Evolutionary conservation across 176 grass and related monocot species (phyloP).

Genomic region (Leersia perrieri): DNA sequence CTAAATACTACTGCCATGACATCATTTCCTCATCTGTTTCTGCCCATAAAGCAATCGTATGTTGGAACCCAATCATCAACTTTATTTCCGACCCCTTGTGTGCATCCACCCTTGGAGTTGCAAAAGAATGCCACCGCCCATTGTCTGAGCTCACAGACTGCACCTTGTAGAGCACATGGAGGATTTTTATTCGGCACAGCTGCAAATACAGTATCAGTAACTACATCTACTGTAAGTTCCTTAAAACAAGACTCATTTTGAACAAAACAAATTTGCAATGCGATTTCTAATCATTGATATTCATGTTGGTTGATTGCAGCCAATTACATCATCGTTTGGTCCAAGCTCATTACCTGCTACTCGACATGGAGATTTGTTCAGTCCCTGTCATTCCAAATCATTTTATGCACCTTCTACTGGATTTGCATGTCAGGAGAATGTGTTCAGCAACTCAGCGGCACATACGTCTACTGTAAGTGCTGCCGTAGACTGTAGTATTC

Average conservation of each 20-base stretch:
- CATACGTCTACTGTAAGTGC: constrained; percentile 17
- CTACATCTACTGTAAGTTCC: constrained; percentile 3
- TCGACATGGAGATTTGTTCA: background rate
- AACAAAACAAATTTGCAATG: background rate
- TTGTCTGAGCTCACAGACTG: background rate
- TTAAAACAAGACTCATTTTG: background rate
- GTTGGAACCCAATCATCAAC: background rate
- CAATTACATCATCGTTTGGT: background rate
- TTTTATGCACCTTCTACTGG: background rate
- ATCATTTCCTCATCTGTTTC: background rate
- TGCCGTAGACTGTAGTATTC: background rate
- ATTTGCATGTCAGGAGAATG: background rate
- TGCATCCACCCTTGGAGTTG: background rate
- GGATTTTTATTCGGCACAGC: background rate
- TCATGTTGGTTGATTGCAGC: constrained; percentile 1
- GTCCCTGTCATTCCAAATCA: background rate
- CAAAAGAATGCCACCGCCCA: background rate
- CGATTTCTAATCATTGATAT: background rate
- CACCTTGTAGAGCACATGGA: background rate
- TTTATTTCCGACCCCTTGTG: background rate
- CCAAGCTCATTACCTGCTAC: background rate
- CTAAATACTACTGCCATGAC: background rate
- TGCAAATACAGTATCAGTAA: background rate
- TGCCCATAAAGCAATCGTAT: background rate
- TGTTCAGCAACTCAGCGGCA: constrained; percentile 7